A percentile compares a stretch with the other conserved stretches of the same genome.
Conservation (phyloP, 805 yeast genomes). For the Zygotorulaspora chibaensis region DNA sequence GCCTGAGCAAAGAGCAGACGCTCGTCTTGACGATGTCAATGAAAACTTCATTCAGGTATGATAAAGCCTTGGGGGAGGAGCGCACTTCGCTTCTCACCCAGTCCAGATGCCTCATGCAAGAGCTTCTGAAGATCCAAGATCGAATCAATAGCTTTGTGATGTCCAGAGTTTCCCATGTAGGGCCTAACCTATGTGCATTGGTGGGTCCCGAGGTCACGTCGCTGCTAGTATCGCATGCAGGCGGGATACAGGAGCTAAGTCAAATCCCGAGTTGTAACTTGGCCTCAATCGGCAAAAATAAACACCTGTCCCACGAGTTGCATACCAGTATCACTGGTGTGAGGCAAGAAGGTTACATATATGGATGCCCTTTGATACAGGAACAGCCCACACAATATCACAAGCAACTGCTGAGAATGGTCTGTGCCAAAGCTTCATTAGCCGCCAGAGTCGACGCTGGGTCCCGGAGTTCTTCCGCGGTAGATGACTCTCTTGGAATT, state of each 20-base stretch:
- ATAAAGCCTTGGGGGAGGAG: conserved; percentile 27
- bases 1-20: conserved; percentile 59
- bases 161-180: conserved; percentile 50
- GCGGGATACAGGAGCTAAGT: conserved; percentile 64
- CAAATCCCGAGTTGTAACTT: conserved; percentile 78
- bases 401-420: conserved; percentile 68
- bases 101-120: conserved; percentile 39
- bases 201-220: conserved; percentile 73
- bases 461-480: conserved; percentile 28
- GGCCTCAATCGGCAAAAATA: conserved; percentile 64
- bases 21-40: conserved; percentile 74
- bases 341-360: conserved; percentile 67
- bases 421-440: conserved; percentile 72
- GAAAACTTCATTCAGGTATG: conserved; percentile 40
- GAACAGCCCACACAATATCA: conserved; percentile 53
- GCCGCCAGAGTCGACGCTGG: conserved; percentile 80
- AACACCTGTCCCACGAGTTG: conserved; percentile 34
- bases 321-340: conserved; percentile 39
- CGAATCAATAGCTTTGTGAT: conserved; percentile 54
- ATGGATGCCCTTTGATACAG: conserved; percentile 54
- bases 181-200: conserved; percentile 75
- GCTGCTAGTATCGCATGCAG: conserved; percentile 61
- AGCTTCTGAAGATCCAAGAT: conserved; percentile 2
- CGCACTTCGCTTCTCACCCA: conserved; percentile 39
- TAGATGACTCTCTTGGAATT: conserved; percentile 52